These are phyloP conservation scores for Aeminium ludgeri DNA, from an alignment of 495 filamentous ascomycete genomes.

Conservation along the genomic window DNA sequence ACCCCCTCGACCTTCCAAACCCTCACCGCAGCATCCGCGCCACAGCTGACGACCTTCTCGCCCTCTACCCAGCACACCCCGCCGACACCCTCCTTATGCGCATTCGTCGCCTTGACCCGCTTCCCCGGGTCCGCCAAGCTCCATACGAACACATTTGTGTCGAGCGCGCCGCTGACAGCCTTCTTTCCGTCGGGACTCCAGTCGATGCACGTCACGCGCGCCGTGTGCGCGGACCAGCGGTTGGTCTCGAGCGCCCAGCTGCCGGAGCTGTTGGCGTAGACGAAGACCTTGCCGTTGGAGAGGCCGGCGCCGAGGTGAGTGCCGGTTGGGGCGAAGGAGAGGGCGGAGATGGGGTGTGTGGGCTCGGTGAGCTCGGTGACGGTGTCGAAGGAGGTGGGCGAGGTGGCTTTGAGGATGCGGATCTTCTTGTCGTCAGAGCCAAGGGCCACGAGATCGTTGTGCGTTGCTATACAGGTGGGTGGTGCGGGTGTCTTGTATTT, in stretches of 20 bases:
- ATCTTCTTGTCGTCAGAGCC: conserved; percentile 55
- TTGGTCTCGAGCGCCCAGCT: conserved; percentile 45
- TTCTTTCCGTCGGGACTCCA: conserved; percentile 65
- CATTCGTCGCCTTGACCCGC: conserved; percentile 60
- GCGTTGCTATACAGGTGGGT: conserved; percentile 43
- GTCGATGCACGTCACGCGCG: conserved; percentile 60
- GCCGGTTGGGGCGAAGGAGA: conserved; percentile 66
- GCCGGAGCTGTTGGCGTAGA: conserved; percentile 36
- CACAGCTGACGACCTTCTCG: conserved; percentile 56
- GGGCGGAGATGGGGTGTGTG: conserved; percentile 41
- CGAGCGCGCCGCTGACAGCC: conserved; percentile 68
- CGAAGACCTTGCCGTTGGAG: conserved; percentile 67
- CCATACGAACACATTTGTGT: conserved; percentile 87
- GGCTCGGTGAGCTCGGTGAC: conserved; percentile 33
- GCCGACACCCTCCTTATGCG: conserved; percentile 89
- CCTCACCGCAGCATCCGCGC: conserved; percentile 81
- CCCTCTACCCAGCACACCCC: conserved; percentile 68
- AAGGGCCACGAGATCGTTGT: conserved; percentile 50
- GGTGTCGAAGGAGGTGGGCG: conserved; percentile 29
- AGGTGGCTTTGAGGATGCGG: conserved; percentile 49
- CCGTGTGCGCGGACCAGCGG: conserved; percentile 87
- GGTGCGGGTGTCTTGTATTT: conserved; percentile 20
- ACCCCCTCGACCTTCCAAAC: conserved; percentile 59
- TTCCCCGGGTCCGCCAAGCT: conserved; percentile 68
- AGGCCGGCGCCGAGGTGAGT: conserved; percentile 63